Conservation (phyloP, 805 yeast species). For the Cyberlindnera americana region DNA sequence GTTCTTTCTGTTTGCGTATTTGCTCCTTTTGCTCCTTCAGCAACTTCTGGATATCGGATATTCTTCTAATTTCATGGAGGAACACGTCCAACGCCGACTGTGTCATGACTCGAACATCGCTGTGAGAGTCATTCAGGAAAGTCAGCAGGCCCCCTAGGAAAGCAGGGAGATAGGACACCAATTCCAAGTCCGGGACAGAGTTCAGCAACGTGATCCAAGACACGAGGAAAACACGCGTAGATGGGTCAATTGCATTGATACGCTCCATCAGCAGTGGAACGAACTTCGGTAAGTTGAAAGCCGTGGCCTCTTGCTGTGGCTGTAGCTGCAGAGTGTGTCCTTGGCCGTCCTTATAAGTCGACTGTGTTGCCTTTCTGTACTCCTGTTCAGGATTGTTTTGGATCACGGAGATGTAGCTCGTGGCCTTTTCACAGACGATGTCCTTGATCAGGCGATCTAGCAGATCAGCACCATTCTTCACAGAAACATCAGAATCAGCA, state of each 20-base stretch:
- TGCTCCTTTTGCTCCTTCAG: conserved; percentile 34
- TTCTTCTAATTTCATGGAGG: conserved; percentile 73
- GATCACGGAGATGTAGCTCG: conserved; percentile 76
- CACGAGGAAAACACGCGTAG: conserved; percentile 84
- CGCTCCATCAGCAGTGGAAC: conserved; percentile 90
- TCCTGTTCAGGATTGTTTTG: conserved; percentile 45
- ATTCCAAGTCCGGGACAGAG: conserved; percentile 87
- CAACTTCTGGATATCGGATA: conserved; percentile 62
- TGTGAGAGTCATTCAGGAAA: conserved; percentile 77
- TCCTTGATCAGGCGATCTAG: conserved; percentile 89
- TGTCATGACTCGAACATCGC: conserved; percentile 85
- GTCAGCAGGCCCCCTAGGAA: conserved; percentile 80
- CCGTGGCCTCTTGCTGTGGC: conserved; percentile 57
- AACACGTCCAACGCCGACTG: conserved; percentile 71
- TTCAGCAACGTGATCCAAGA: conserved; percentile 93
- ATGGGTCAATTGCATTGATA: conserved; percentile 88
- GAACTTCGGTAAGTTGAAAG: conserved; percentile 82
- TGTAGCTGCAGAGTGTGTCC: conserved; percentile 60
- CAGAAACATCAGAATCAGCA: conserved; percentile 87
- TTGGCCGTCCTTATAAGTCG: conserved; percentile 44
- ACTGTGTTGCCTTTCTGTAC: conserved; percentile 34
- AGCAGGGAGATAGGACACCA: conserved; percentile 83
- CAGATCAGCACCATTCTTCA: conserved; percentile 92
- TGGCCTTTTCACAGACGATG: conserved; percentile 91
- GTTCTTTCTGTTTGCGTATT: conserved; percentile 1